Conservation (phyloP, 2,329 filamentous ascomycete species). For the Apiospora phragmitis region DNA sequence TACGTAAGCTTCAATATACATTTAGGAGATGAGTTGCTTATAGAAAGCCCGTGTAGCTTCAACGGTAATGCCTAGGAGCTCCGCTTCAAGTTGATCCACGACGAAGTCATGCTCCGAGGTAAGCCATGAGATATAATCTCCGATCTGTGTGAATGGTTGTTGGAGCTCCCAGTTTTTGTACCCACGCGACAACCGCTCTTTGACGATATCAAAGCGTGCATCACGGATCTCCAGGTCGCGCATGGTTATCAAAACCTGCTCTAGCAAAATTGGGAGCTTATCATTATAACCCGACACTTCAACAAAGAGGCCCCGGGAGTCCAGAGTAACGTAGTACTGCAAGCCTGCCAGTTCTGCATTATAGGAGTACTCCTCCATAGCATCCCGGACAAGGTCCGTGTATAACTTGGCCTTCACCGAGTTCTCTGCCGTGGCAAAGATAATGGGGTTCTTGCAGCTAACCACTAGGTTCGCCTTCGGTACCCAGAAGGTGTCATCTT, state of each 20-base stretch:
- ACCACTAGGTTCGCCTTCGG: constrained; percentile 88
- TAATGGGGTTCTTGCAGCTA: constrained; percentile 75
- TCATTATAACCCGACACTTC: constrained; percentile 92
- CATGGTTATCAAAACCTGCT: constrained; percentile 84
- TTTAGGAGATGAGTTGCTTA: constrained; percentile 76
- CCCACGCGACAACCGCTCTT: constrained; percentile 75
- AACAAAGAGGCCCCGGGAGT: constrained; percentile 73
- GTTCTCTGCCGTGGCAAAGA: constrained; percentile 77
- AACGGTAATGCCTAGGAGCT: constrained; percentile 72
- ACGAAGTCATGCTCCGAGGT: constrained; percentile 75
- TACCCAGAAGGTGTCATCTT: constrained; percentile 98
- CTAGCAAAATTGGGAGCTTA: constrained; percentile 85
- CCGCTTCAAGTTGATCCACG: constrained; percentile 76
- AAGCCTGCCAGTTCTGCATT: constrained; percentile 92
- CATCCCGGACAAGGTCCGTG: constrained; percentile 83
- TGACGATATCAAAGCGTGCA: constrained; percentile 90
- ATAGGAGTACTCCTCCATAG: constrained; percentile 89
- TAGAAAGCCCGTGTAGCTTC: constrained; percentile 77
- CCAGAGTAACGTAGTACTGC: constrained; percentile 75
- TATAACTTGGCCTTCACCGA: constrained; percentile 92
- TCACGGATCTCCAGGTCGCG: constrained; percentile 79
- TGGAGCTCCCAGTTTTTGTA: constrained; percentile 87
- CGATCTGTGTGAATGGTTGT: constrained; percentile 86
- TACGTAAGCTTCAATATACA: constrained; percentile 83
- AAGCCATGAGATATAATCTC: constrained; percentile 79